Evolutionary conservation across 148 eudicot genomes (phyloP).

Genomic region (Dianthus caryophyllus): DNA sequence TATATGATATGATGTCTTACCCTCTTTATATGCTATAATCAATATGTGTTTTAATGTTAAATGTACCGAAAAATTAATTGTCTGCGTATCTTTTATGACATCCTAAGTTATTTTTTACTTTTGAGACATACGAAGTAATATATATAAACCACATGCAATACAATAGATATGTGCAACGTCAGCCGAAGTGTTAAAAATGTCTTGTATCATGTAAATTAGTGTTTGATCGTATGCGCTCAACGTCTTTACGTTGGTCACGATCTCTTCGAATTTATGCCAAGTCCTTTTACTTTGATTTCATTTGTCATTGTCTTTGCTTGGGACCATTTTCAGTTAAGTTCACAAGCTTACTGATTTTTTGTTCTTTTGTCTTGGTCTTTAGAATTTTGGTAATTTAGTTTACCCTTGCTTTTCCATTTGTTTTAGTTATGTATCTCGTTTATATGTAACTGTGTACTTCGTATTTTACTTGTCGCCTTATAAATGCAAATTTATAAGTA

Average conservation of each 20-base stretch:
- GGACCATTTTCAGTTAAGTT: slow-evolving; percentile 13
- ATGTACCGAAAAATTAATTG: background rate
- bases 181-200: slow-evolving; percentile 1
- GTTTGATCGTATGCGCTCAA: slow-evolving; percentile 4
- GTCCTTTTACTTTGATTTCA: slow-evolving; percentile 13
- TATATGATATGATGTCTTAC: background rate
- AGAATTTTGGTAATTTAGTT: background rate
- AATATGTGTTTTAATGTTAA: background rate
- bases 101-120: slow-evolving; percentile 10
- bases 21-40: background rate
- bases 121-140: too few species aligned
- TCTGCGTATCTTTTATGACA: slow-evolving; percentile 5
- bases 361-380: background rate
- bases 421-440: too few species aligned
- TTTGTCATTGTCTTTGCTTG: slow-evolving; percentile 15
- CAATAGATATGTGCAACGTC: background rate
- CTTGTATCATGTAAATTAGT: slow-evolving; percentile 1
- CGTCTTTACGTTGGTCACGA: slow-evolving; percentile 13
- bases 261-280: slow-evolving; percentile 8
- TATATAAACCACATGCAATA: slow-evolving; percentile 12
- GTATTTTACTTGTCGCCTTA: too few species aligned
- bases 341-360: slow-evolving; percentile 3
- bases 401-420: background rate
- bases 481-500: too few species aligned
- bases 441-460: too few species aligned